These are phyloP conservation scores for Inonotus hispidus DNA, from an alignment of 1,284 basidiomycete species.

Conservation along the genomic window DNA sequence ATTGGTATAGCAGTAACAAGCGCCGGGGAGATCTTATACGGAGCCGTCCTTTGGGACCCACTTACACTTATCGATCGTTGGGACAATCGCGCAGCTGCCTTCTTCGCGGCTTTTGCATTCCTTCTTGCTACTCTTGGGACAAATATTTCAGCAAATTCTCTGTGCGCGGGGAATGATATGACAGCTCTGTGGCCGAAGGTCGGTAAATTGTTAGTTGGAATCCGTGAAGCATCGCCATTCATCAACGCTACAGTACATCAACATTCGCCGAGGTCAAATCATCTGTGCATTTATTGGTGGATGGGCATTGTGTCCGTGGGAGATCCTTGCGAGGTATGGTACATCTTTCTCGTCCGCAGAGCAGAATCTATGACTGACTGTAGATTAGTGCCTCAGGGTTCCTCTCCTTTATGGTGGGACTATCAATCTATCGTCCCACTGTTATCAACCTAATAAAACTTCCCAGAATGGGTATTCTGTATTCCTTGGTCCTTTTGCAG, in stretches of 20 bases:
- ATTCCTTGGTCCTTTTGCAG: slow-evolving; percentile 69
- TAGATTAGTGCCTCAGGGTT: slow-evolving; percentile 40
- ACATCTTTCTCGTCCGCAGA: neutral
- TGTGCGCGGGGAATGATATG: slow-evolving; percentile 77
- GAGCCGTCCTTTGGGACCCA: slow-evolving; percentile 46
- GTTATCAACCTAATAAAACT: neutral
- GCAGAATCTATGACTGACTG: slow-evolving; percentile 21
- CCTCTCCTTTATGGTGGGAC: slow-evolving; percentile 40
- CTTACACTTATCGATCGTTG: slow-evolving; percentile 53
- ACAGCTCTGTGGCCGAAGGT: slow-evolving; percentile 53
- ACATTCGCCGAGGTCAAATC: slow-evolving; percentile 70
- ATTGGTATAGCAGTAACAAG: slow-evolving; percentile 65
- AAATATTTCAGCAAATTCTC: slow-evolving; percentile 71
- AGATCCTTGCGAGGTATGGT: slow-evolving; percentile 40
- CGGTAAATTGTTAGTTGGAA: neutral
- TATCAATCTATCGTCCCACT: neutral
- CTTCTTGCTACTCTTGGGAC: slow-evolving; percentile 64
- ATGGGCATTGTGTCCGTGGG: slow-evolving; percentile 57
- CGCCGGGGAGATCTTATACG: slow-evolving; percentile 59
- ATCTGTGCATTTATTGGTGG: slow-evolving; percentile 70
- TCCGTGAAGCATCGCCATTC: neutral
- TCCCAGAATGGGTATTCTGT: slow-evolving; percentile 60
- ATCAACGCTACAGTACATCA: slow-evolving; percentile 43
- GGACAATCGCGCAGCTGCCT: slow-evolving; percentile 74
- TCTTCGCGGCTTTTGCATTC: slow-evolving; percentile 70